These are phyloP conservation scores for Boletellus ananiceps DNA, from an alignment of 768 basidiomycete species.

Conservation along the genomic window DNA sequence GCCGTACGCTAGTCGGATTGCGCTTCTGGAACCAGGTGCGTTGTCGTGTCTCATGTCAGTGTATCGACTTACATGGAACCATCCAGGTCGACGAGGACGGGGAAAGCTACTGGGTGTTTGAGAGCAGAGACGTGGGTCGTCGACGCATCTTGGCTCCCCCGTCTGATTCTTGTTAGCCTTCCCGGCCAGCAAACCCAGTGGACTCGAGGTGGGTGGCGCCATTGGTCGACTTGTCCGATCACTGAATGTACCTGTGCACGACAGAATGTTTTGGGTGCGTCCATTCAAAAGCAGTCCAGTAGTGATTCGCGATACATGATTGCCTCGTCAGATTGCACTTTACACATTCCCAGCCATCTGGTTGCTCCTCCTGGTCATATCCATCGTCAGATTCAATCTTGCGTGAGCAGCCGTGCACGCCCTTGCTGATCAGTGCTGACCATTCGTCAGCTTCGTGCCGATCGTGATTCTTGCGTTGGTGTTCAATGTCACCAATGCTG, in stretches of 20 bases:
- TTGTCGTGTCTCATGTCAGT: neutral
- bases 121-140: slow-evolving; percentile 82
- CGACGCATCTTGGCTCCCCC: neutral
- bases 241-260: slow-evolving; percentile 5
- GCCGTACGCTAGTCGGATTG: slow-evolving; percentile 88
- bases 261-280: slow-evolving; percentile 90
- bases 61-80: slow-evolving; percentile 1
- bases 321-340: slow-evolving; percentile 61
- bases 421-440: slow-evolving; percentile 8
- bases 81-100: slow-evolving; percentile 90
- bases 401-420: slow-evolving; percentile 50
- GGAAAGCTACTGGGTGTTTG: slow-evolving; percentile 96
- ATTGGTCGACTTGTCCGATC: neutral
- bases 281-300: slow-evolving; percentile 7
- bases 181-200: slow-evolving; percentile 80
- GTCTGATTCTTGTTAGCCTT: slow-evolving; percentile 51
- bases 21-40: slow-evolving; percentile 94
- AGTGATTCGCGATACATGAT: slow-evolving; percentile 14
- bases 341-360: slow-evolving; percentile 89
- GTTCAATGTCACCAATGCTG: slow-evolving; percentile 93
- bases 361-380: slow-evolving; percentile 82
- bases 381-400: slow-evolving; percentile 82
- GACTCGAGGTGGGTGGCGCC: slow-evolving; percentile 67
- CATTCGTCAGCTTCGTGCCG: slow-evolving; percentile 71
- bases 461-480: slow-evolving; percentile 92